phyloP scores from a whole-genome alignment of 345 rosid species.

The Lepidium sativum region DNA sequence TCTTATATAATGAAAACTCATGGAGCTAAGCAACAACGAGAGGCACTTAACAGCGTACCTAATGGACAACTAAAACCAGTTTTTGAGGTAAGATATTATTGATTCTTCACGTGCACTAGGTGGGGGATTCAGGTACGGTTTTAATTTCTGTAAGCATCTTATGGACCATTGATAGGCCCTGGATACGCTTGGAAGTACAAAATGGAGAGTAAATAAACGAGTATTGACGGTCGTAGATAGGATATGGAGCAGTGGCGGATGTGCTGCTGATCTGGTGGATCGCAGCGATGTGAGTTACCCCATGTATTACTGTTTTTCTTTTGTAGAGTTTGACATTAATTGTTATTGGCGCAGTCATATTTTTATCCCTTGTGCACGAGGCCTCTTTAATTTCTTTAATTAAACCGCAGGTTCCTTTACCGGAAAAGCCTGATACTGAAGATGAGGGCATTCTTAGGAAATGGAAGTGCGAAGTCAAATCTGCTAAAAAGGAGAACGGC shows the following conservation, averaged over 20 bases:
- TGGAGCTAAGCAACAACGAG: constrained; percentile 81
- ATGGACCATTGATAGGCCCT: constrained; percentile 45
- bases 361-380: neutral
- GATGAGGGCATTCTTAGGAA: constrained; percentile 52
- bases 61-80: constrained; percentile 58
- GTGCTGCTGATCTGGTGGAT: constrained; percentile 61
- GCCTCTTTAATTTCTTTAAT: neutral
- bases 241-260: constrained; percentile 74
- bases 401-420: constrained; percentile 59
- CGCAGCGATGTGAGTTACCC: constrained; percentile 57
- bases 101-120: neutral
- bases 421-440: constrained; percentile 70
- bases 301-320: neutral
- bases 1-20: constrained; percentile 87
- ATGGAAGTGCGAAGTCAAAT: constrained; percentile 65
- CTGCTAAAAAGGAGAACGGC: constrained; percentile 54
- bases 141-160: neutral
- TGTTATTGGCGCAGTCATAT: neutral
- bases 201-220: constrained; percentile 73
- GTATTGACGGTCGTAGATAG: constrained; percentile 58
- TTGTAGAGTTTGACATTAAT: neutral
- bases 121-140: constrained; percentile 5
- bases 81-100: constrained; percentile 55
- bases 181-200: constrained; percentile 74
- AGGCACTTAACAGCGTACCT: constrained; percentile 57